phyloP scores from a whole-genome alignment of 176 grass and related monocot genomes.

The Guadua angustifolia region DNA sequence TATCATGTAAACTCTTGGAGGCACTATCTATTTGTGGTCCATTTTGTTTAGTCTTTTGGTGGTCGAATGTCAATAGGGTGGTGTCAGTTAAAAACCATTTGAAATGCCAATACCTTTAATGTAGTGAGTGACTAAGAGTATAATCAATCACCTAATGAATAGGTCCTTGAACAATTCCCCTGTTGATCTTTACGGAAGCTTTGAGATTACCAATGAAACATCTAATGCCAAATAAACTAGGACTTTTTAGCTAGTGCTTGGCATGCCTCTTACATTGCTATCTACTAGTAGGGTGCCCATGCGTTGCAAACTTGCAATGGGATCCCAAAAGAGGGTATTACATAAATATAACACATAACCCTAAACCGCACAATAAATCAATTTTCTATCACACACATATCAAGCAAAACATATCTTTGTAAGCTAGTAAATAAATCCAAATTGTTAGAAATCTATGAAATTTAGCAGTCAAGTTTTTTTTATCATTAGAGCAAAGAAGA shows the following conservation, averaged over 20 bases:
- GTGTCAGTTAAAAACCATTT: neutral
- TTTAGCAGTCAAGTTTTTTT: no score
- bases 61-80: conserved; percentile 16
- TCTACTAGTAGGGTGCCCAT: neutral
- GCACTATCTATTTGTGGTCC: neutral
- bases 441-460: no score
- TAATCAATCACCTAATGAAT: conserved; percentile 7
- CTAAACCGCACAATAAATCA: no score
- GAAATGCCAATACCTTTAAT: neutral
- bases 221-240: conserved; percentile 5
- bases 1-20: neutral
- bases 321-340: no score
- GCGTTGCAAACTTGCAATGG: no score
- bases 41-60: conserved; percentile 25
- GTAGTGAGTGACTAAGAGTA: neutral
- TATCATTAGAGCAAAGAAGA: no score
- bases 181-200: neutral
- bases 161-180: neutral
- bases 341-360: no score
- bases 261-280: neutral
- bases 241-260: conserved; percentile 5
- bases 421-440: no score
- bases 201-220: neutral
- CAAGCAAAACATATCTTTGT: no score
- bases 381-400: no score